Base-by-base conservation (phyloP, 2,329 filamentous ascomycete genomes). In the Conoideocrella luteorostrata region DNA sequence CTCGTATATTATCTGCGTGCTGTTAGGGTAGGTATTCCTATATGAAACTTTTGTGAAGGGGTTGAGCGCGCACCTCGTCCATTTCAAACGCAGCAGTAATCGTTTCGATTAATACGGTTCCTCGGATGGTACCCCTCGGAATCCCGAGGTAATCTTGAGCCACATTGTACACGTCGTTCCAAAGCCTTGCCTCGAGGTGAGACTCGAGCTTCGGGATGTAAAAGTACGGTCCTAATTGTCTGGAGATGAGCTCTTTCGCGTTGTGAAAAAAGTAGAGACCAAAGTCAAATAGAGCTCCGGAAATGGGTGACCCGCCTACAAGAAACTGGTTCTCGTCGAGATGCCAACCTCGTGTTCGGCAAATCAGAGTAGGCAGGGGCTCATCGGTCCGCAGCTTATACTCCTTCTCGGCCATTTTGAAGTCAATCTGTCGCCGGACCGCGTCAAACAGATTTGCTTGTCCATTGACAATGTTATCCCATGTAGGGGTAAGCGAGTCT, bases 241-340 rank as follows among this genome's bases (percentile, higher is more conserved):
- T 80, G 66, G 84, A 84, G 58, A 95, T 81, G 40, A 91, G 77
- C 75, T 96, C 88, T 59, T 82, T 75, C 51, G 90, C 93, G 66
- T 96, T 98, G 81, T 97, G 89, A 84, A 88, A 97, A 74, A 98
- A 97, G 77, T 97, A 97, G 41, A 97, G 80, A 61, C 93, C 93
- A 64, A 97, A 98, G 71, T 98, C 93, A 67, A 97, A 97, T 47
- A 98, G 79, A 50, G 82, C 80, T 47, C 85, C 93, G 21, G 90
- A 95, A 56, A 97, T 93, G 59, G 93, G 83, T 75, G 95, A 88
- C 50, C 90, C 91, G 56, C 97, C 89, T 40, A 97, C 83, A 22
- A 87, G 95, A 66, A 98, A 82, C 70, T 97, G 93, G 79, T 95
- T 96, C 81, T 98, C 93, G 48, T 95, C 90, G 45, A 98, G 76